Percentiles rank a stretch among this genome's conserved stretches.
Conservation (phyloP, 1,284 basidiomycete genomes). For the Puccinia triticina region DNA sequence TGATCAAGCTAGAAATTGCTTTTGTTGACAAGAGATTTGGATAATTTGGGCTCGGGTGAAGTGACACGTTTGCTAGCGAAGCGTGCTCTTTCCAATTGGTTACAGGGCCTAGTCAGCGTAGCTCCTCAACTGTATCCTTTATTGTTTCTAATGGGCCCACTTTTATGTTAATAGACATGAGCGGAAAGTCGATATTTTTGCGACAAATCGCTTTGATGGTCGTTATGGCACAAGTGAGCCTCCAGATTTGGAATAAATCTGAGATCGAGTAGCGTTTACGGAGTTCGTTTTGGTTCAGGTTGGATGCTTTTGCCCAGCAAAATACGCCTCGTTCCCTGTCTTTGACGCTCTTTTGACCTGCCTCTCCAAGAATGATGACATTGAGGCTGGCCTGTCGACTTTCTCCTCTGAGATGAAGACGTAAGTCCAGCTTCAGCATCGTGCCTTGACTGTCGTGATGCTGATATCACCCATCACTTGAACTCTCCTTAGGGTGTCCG, state of each 20-base stretch:
- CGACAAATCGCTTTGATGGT: slow-evolving; percentile 57
- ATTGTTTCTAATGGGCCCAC: neutral
- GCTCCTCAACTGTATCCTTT: neutral
- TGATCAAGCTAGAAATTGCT: neutral
- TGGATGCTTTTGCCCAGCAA: slow-evolving; percentile 50
- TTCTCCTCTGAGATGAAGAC: slow-evolving; percentile 91
- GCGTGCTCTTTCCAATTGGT: slow-evolving; percentile 73
- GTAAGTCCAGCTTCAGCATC: neutral
- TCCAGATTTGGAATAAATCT: neutral
- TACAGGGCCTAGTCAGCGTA: slow-evolving; percentile 41
- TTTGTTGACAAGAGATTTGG: neutral
- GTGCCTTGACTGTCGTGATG: neutral
- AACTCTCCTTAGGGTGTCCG: slow-evolving; percentile 19
- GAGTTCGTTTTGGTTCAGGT: slow-evolving; percentile 14
- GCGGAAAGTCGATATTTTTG: slow-evolving; percentile 58
- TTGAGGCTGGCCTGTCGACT: slow-evolving; percentile 83
- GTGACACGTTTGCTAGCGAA: slow-evolving; percentile 78
- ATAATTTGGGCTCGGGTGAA: neutral
- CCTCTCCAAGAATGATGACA: slow-evolving; percentile 55
- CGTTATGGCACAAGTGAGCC: slow-evolving; percentile 55
- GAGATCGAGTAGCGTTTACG: neutral
- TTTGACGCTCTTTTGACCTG: slow-evolving; percentile 48
- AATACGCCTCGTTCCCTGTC: slow-evolving; percentile 48
- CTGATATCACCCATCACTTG: neutral
- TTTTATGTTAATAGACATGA: slow-evolving; percentile 54